Evolutionary conservation across 139 green algal genomes (phyloP).

Genomic region (Micractinium sp.): DNA sequence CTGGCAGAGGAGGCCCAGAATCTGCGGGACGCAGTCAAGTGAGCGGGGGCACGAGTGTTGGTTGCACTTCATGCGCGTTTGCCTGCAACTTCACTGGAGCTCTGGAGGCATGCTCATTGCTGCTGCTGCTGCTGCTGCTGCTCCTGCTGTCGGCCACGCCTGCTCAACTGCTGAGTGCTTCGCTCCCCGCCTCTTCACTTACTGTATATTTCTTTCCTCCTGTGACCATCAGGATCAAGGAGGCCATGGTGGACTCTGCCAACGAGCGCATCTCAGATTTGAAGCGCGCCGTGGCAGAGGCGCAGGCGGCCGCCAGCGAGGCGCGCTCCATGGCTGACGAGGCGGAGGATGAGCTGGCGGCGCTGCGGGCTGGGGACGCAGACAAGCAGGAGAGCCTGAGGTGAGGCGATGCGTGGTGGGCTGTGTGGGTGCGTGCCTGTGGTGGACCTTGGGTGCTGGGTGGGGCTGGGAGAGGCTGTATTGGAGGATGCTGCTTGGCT

Average conservation of each 20-base stretch:
- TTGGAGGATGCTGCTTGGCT: no score
- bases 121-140: no score
- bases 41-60: neutral
- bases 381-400: constrained; percentile 28
- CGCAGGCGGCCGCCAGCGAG: constrained; percentile 53
- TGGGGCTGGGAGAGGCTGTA: neutral
- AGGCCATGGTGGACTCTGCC: constrained; percentile 78
- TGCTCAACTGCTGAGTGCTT: no score
- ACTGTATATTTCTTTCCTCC: no score
- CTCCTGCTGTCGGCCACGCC: no score
- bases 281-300: constrained; percentile 58
- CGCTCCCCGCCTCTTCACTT: no score
- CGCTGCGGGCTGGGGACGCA: constrained; percentile 36
- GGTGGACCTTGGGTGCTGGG: neutral
- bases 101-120: no score
- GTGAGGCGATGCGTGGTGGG: neutral
- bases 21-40: constrained; percentile 50
- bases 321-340: constrained; percentile 59
- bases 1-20: constrained; percentile 21
- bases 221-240: constrained; percentile 67
- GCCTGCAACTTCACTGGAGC: no score
- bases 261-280: constrained; percentile 68
- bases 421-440: neutral
- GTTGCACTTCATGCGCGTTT: no score
- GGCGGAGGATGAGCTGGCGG: constrained; percentile 41